Evolutionary conservation across 2,329 filamentous ascomycete species (phyloP), one percentile per base, ranked within the genome.

Genomic region (Truncatella angustata): DNA sequence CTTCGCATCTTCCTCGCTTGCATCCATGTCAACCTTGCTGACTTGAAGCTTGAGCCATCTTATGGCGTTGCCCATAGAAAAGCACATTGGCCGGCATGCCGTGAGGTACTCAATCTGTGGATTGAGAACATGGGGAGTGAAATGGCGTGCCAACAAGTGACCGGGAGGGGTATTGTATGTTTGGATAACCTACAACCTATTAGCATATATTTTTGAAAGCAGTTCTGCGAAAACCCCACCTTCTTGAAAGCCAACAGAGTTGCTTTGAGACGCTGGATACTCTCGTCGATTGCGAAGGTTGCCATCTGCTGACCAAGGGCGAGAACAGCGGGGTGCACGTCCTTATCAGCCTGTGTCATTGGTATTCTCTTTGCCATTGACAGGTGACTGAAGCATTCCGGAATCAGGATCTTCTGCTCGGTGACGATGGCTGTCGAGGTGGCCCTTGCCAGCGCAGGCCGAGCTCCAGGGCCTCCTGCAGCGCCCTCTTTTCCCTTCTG

Each of bases 61-160:
- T 66, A 99, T 96, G 32, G 91, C 91, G 69, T 97, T 99, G 55
- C 94, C 94, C 86, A 97, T 96, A 56, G 90, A 91, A 71, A 96
- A 94, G 59, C 90, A 95, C 73, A 99, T 89, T 30, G 94, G 92
- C n/a, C 94, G 86, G 66, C 92, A 97, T 60, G 91, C 91, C 54
- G 90, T 90, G 55, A 99, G 81, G 66, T 95, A 97, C 58, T 95
- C 91, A 65, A 99, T 97, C 71, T 99, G 94, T 34, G 92, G 90
- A 64, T 91, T 94, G 54, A 99, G 84, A 58, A 91, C 86, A 70
- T 97, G 91, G 10, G 90, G 88, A 28, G 91, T 94, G 62, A 99
- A 86, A 74, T 99, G 92, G 30, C 94, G 87, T 18, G 91, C 88
- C 37, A 99, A 82, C 36, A 91, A 92, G 53, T 87, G 91, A 36